These are phyloP conservation scores for Cadophora sp. DNA, from an alignment of 2,329 filamentous ascomycete species.

Conservation along the genomic window DNA sequence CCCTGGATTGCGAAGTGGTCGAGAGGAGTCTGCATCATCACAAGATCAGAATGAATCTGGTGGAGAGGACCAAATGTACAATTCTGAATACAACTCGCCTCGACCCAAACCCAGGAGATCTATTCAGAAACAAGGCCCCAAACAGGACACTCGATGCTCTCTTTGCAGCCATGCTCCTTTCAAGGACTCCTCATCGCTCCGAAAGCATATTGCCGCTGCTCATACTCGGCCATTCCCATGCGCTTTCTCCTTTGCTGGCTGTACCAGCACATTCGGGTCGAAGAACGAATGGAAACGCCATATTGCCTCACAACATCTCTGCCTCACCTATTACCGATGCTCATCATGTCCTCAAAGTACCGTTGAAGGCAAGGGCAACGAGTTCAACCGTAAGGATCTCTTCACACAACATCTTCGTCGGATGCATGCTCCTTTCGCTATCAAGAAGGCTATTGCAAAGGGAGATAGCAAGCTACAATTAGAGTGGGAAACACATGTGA, in stretches of 20 bases:
- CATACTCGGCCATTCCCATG: slow-evolving; percentile 82
- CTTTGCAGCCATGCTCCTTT: slow-evolving; percentile 70
- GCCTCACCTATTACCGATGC: slow-evolving; percentile 68
- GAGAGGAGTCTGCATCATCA: slow-evolving; percentile 52
- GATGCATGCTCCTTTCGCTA: slow-evolving; percentile 83
- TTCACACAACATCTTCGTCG: slow-evolving; percentile 94
- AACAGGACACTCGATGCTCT: slow-evolving; percentile 66
- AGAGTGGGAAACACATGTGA: slow-evolving; percentile 70
- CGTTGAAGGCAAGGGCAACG: slow-evolving; percentile 64
- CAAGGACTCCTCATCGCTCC: slow-evolving; percentile 69
- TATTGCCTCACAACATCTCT: slow-evolving; percentile 87
- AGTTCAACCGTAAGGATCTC: slow-evolving; percentile 94
- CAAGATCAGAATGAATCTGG: slow-evolving; percentile 49
- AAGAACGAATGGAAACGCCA: slow-evolving; percentile 99
- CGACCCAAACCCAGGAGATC: slow-evolving; percentile 43
- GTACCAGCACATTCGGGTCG: slow-evolving; percentile 81
- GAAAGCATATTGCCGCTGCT: slow-evolving; percentile 71
- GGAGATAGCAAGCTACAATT: slow-evolving; percentile 63
- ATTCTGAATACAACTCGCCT: slow-evolving; percentile 44
- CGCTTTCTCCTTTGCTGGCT: slow-evolving; percentile 85
- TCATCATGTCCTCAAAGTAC: slow-evolving; percentile 63
- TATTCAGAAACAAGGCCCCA: slow-evolving; percentile 49
- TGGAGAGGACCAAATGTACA: slow-evolving; percentile 49
- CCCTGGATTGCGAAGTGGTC: slow-evolving; percentile 43
- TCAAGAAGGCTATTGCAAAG: slow-evolving; percentile 63